Evolutionary conservation across 148 eudicot species (phyloP).

Genomic region (Arctostaphylos glauca): DNA sequence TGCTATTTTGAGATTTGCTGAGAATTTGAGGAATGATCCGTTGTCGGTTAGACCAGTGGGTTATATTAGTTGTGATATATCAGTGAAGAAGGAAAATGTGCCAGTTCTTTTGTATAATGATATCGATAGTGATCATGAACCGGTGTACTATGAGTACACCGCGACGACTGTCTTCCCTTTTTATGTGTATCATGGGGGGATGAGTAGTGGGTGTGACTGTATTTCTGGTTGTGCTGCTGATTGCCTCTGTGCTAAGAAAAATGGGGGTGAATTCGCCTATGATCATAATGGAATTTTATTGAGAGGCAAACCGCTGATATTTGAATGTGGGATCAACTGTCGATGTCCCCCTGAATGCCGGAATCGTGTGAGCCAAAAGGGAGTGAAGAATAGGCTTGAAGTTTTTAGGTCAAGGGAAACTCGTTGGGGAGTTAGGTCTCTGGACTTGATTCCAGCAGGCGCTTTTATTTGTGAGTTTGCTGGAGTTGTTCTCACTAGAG

Average conservation of each 20-base stretch:
- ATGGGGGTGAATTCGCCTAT: slow-evolving; percentile 78
- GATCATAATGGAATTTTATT: slow-evolving; percentile 60
- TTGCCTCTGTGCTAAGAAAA: slow-evolving; percentile 61
- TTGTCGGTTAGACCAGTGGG: slow-evolving; percentile 61
- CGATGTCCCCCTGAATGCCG: slow-evolving; percentile 63
- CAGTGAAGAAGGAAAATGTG: slow-evolving; percentile 54
- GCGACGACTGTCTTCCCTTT: slow-evolving; percentile 60
- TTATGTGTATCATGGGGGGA: slow-evolving; percentile 41
- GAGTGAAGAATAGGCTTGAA: slow-evolving; percentile 62
- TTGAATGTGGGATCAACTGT: slow-evolving; percentile 75
- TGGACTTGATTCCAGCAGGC: slow-evolving; percentile 80
- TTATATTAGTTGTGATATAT: slow-evolving; percentile 63
- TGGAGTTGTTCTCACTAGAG: slow-evolving; percentile 71
- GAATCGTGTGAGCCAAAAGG: slow-evolving; percentile 80
- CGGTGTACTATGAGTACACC: slow-evolving; percentile 63
- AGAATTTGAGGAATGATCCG: slow-evolving; percentile 46
- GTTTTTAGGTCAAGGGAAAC: slow-evolving; percentile 82
- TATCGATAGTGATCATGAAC: slow-evolving; percentile 59
- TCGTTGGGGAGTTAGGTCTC: slow-evolving; percentile 82
- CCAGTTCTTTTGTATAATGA: slow-evolving; percentile 77
- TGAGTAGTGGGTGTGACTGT: slow-evolving; percentile 61
- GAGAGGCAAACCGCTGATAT: slow-evolving; percentile 76
- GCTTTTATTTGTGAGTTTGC: slow-evolving; percentile 82
- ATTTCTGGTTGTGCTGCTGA: slow-evolving; percentile 45
- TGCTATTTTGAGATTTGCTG: slow-evolving; percentile 50